Evolutionary conservation across 352 stramenopile genomes (phyloP).

Genomic region (Phytophthora niederhauseri): DNA sequence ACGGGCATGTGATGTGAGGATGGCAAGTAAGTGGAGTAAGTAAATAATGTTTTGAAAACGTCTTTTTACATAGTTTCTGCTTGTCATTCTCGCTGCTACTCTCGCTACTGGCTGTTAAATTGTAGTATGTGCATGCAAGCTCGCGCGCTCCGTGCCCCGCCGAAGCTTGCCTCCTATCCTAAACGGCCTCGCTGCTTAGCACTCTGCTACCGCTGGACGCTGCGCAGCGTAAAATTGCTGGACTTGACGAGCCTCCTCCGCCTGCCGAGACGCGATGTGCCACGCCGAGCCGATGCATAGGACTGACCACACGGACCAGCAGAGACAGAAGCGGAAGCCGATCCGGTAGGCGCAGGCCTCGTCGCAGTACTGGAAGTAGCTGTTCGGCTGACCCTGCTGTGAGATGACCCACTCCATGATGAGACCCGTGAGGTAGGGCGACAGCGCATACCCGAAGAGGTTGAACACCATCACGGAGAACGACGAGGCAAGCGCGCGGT

Average conservation of each 20-base stretch:
- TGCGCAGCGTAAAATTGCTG: constrained; percentile 63
- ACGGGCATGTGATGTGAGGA: constrained; percentile 53
- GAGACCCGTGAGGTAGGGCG: constrained; percentile 74
- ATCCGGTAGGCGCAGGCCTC: constrained; percentile 83
- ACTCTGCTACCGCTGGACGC: constrained; percentile 30
- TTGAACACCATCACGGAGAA: constrained; percentile 89
- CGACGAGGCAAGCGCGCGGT: constrained; percentile 77
- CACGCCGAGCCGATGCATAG: constrained; percentile 72
- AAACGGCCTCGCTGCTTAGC: constrained; percentile 25
- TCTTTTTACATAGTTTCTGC: constrained; percentile 26
- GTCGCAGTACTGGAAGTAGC: constrained; percentile 79
- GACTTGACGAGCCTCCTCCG: constrained; percentile 56
- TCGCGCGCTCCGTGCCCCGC: background rate
- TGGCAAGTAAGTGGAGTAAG: background rate
- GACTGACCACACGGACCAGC: constrained; percentile 84
- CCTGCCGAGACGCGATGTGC: constrained; percentile 55
- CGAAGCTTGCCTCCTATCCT: constrained; percentile 18
- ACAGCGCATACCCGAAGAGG: constrained; percentile 80
- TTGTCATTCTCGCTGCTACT: constrained; percentile 21
- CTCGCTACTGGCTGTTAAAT: constrained; percentile 21
- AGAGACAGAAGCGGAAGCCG: constrained; percentile 82
- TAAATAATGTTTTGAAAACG: constrained; percentile 20
- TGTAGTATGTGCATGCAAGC: constrained; percentile 30
- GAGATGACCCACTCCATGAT: constrained; percentile 85
- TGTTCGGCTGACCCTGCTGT: constrained; percentile 58